Base-by-base conservation (phyloP, 345 rosid species). In the Syzygium aqueum region DNA sequence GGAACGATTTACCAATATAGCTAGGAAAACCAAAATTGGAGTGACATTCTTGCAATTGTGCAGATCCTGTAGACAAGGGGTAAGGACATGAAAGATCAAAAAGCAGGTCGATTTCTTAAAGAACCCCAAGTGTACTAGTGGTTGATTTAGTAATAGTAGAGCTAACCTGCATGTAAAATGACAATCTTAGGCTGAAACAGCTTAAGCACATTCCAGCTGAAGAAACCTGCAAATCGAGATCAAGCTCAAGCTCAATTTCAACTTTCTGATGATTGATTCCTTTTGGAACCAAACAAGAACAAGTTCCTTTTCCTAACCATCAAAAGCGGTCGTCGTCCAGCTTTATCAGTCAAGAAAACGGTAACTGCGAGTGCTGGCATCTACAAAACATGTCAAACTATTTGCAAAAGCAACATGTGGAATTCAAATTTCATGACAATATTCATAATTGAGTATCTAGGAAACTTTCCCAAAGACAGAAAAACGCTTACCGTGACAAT, bases 141-240 rank as follows among this genome's bases (percentile, higher is more conserved):
- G 49, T 73, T 73, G 25, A 33, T 51, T 51, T 84, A 84, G 21
- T 46, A 46, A 63, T 54, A 49, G 83, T 65, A 63, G 56, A 67
- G 51, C 54, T 61, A 59, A 84, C 87, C 87, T 86, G 87, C 52
- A 65, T 27, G 77, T 22, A 61, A 86, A 86, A 86, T 50, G 84
- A 65, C 25, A 86, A 51, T 63, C 87, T 84, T 86, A 65, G 15
- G 12, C 51, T 65, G 13, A 65, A 51, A 67, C 87, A 86, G 67
- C 87, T 86, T 37, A 65, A 27, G 87, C 87, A 86, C 87, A 86
- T 65, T 86, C 87, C 87, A 23, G 87, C 67, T 22, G 87, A 50
- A 46, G 87, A 86, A 51, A 86, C 83, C 87, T 86, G 80, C 57
- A 59, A 61, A 85, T 57, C 5, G 3, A n/a, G 53, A 61, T 59